Base-by-base conservation (phyloP, 768 basidiomycete species). In the Kwoniella bestiolae region DNA sequence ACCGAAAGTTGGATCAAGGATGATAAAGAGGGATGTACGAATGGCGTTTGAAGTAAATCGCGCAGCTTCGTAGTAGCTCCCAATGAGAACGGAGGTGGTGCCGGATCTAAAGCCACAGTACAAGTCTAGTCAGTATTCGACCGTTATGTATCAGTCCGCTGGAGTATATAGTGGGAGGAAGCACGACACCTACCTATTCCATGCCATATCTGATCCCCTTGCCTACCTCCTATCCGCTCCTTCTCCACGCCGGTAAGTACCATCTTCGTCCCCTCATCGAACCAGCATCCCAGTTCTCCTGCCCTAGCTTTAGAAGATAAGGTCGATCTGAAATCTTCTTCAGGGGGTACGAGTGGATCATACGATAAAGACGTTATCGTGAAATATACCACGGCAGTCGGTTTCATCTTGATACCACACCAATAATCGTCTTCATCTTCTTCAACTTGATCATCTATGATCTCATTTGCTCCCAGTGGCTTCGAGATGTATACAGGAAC, bases 261-360 rank as follows among this genome's bases (percentile, higher is more conserved):
- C 73, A 97, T 86, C 58, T 87, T 87, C 21, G 95, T 95, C 12
- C 18, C 26, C 6, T 85, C 76, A 72, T 97, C 91, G 21, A 96
- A 84, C 86, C 90, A 91, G 73, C 90, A 94, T 0, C 95, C 95
- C 18, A 94, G 77, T 71, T 91, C 87, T 4, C 90, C 91, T 16
- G 87, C 86, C 47, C 79, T 62, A 25, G 85, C 82, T 69, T 87
- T 86, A 5, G 86, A 77, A 66, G 76, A 74, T 12, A 64, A 12
- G 5, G 76, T 71, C 46, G 69, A 78, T 41, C 63, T 69, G 32
- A 80, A 79, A 44, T 82, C 78, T n/a, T 76, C 79, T 34, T 84
- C 80, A 23, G 79, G 55, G 0, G 77, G 72, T 9, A 82, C 72
- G 5, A 87, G 77, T 0, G 87, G 81, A 56, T 87, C 87, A 74